Evolutionary conservation across 2,329 filamentous ascomycete species (phyloP), one percentile per base, ranked within the genome.

Genomic region (Neocucurbitaria cava): DNA sequence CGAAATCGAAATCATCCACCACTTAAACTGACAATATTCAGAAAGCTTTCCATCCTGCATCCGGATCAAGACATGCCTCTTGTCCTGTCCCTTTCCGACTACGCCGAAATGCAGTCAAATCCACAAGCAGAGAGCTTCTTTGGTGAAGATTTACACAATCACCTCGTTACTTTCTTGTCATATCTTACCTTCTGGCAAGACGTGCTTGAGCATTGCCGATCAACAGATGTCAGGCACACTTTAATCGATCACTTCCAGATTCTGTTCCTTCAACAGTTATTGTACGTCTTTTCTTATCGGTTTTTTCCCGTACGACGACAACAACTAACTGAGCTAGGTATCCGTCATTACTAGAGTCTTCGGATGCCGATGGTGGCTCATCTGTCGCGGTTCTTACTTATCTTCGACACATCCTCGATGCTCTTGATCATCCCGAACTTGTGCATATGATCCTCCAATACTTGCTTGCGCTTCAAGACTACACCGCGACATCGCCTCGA

Each of bases 171-270:
- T 0, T 99, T 99, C 69, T 82, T 99, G 38, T 96, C 95, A 0
- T 96, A 98, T 71, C 83, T 99, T 44, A 82, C 96, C 5, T 99
- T 99, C 72, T 99, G 95, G 95, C 95, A 99, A 77, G 95, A 99
- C 74, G 93, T 97, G 30, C 81, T 99, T 56, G 95, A 98, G 73
- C 94, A 98, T 76, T 99, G 95, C 78, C 87, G 88, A 67, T 98
- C 94, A 3, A 82, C 88, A 1, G 94, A 98, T 71, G 92, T 99
- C 64, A 95, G 94, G 73, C 91, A 91, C 62, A 97, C 93, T 0
- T 81, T 99, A 46, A 83, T 99, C 28, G 95, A 99, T 73, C 95
- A 99, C 76, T 99, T 99, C 70, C 93, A 97, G 73, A 90, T 98
- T 64, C 87, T 99, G 30, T 99, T 99, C 74, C 80, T 99, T 47